phyloP scores from a whole-genome alignment of 768 basidiomycete genomes.

The Lactifluus volemus region DNA sequence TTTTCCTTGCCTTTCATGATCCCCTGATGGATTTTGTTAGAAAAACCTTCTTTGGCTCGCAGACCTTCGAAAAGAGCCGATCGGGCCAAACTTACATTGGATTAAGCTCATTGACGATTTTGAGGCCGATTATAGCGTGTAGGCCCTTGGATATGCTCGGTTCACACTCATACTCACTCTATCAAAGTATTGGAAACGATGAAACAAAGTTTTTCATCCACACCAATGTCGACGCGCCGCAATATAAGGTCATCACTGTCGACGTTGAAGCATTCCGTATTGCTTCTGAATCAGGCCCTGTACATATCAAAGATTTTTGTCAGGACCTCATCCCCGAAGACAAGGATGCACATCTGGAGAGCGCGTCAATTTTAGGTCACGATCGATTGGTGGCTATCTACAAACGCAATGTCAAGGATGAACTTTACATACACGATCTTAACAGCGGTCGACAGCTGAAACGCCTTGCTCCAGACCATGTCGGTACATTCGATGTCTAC shows the following conservation, averaged over 20 bases:
- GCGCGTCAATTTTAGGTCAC: constrained; percentile 38
- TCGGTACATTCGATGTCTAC: constrained; percentile 51
- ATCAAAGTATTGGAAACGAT: constrained; percentile 51
- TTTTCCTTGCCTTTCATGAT: background rate
- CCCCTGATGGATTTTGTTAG: constrained; percentile 27
- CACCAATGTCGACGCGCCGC: constrained; percentile 59
- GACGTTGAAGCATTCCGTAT: constrained; percentile 40
- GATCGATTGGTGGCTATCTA: constrained; percentile 55
- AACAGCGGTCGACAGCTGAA: constrained; percentile 42
- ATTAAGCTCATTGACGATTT: constrained; percentile 61
- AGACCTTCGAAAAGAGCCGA: constrained; percentile 49
- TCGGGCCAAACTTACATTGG: constrained; percentile 63
- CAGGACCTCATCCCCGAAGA: constrained; percentile 63
- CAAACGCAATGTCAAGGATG: constrained; percentile 74
- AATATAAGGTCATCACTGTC: constrained; percentile 56
- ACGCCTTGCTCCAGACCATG: constrained; percentile 55
- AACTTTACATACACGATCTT: constrained; percentile 59
- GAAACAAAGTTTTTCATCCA: constrained; percentile 52
- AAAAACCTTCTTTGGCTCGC: constrained; percentile 71
- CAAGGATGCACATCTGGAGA: constrained; percentile 50
- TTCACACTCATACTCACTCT: background rate
- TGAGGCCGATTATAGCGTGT: constrained; percentile 59
- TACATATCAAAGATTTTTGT: constrained; percentile 32
- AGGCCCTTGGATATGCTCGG: constrained; percentile 22
- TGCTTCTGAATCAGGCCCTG: constrained; percentile 5